Conservation (phyloP, 83 land plant genomes). For the Larix sibirica region DNA sequence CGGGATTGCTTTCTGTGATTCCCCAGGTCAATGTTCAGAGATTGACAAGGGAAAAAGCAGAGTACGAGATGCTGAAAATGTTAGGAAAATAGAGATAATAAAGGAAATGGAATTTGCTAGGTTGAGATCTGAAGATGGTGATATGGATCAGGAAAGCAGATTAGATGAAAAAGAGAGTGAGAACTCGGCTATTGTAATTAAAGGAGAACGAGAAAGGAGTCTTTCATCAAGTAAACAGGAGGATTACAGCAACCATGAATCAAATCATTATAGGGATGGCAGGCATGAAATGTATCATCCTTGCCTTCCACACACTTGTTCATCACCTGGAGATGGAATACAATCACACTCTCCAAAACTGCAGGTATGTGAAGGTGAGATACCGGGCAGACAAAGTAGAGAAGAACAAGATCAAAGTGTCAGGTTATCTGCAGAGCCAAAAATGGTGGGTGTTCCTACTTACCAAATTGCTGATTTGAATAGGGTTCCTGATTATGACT, state of each 20-base stretch:
- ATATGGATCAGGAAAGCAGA: slow-evolving; percentile 4
- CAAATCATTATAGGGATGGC: not conserved
- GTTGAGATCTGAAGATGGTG: not conserved
- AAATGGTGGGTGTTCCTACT: not conserved
- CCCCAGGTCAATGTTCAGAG: not conserved
- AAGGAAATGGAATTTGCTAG: not conserved
- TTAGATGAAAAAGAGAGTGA: not conserved
- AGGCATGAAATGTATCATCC: not conserved
- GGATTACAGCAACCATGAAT: not conserved
- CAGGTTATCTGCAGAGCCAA: not conserved
- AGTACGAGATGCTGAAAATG: not conserved
- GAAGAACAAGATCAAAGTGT: not conserved
- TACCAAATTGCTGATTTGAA: slow-evolving; percentile 16
- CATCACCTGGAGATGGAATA: not conserved
- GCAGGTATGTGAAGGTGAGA: not conserved
- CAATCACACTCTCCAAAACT: not conserved
- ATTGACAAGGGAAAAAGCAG: not conserved
- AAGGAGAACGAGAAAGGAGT: not conserved
- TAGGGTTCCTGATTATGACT: slow-evolving; percentile 9
- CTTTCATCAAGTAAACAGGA: not conserved
- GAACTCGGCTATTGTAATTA: not conserved
- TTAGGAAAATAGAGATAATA: not conserved
- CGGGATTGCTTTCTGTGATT: not conserved
- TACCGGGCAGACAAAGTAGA: not conserved
- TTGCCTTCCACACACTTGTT: not conserved